Evolutionary conservation across 768 basidiomycete genomes (phyloP), one percentile per base, ranked within the genome.

Genomic region (Candolleomyces aberdarensis): DNA sequence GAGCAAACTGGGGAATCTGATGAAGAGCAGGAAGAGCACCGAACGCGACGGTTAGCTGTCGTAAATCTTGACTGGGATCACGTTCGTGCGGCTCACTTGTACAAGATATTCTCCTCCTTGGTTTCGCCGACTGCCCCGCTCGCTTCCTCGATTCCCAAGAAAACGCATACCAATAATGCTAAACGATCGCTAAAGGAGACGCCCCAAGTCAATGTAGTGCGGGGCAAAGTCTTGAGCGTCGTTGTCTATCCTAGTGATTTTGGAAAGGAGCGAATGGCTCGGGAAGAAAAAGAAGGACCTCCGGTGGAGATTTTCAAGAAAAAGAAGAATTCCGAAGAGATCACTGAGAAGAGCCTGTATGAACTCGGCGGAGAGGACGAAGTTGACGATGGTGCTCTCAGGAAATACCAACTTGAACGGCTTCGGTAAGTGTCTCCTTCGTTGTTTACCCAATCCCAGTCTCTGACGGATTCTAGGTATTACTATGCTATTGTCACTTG

Each of bases 21-120:
- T 3, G 76, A 73, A 14, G 62, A 55, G 4, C 71, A 65, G 11
- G 75, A 77, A 1, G 79, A 76, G 9, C 73, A 77, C 10, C 72
- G 78, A 10, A 94, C 94, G 2, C 80, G 76, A 58, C 82, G 96
- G 22, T 71, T 99, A 7, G 97, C 96, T 0, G 83, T 90, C 49
- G 96, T 98, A 64, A 98, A 98, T 71, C 83, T 98, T 56, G 97
- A 99, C 75, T 99, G 97, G 97, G 97, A 98, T 72, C 85, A 98
- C 74, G 86, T 98, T 55, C 89, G 90, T 58, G 94, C 96, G 0
- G 76, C 77, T 19, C 95, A 98, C 71, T 78, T 99, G 13, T 97
- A 87, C 83, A 94, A 92, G 74, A 92, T 98, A 40, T 93, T 92
- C 74, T 85, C 92, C 17, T 98, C 96, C 2, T 83, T 95, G 46